These are phyloP conservation scores for Colletotrichum godetiae DNA, from an alignment of 2,329 filamentous ascomycete species.

Conservation along the genomic window DNA sequence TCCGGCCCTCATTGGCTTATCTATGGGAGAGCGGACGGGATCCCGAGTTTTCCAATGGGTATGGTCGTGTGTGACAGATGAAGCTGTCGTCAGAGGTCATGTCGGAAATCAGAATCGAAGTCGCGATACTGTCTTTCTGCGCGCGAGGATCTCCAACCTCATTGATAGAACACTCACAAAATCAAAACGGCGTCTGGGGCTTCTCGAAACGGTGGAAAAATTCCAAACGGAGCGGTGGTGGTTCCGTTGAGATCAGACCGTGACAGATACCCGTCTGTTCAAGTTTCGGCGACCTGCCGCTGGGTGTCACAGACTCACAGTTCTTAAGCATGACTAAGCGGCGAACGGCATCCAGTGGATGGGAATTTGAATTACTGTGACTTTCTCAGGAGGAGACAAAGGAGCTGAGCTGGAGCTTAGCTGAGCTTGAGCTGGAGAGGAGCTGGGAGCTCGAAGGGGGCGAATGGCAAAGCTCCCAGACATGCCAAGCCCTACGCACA, in stretches of 20 bases:
- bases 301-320: background rate
- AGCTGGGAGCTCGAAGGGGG: background rate
- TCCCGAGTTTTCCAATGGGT: slow-evolving; percentile 9
- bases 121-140: background rate
- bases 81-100: rapidly evolving
- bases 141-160: background rate
- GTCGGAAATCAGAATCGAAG: rapidly evolving
- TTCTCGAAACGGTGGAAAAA: background rate
- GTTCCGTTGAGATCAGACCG: background rate
- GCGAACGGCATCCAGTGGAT: background rate
- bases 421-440: background rate
- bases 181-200: background rate
- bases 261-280: background rate
- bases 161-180: background rate
- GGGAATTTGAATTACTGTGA: background rate
- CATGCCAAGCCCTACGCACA: background rate
- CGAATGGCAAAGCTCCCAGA: background rate
- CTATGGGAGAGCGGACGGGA: slow-evolving; percentile 11
- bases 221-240: background rate
- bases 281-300: background rate
- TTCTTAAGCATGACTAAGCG: background rate
- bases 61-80: background rate
- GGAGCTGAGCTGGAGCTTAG: background rate
- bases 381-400: background rate
- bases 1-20: slow-evolving; percentile 6